Conservation (phyloP, 2,329 filamentous ascomycete genomes). For the Ophiocordyceps camponoti-saundersi region DNA sequence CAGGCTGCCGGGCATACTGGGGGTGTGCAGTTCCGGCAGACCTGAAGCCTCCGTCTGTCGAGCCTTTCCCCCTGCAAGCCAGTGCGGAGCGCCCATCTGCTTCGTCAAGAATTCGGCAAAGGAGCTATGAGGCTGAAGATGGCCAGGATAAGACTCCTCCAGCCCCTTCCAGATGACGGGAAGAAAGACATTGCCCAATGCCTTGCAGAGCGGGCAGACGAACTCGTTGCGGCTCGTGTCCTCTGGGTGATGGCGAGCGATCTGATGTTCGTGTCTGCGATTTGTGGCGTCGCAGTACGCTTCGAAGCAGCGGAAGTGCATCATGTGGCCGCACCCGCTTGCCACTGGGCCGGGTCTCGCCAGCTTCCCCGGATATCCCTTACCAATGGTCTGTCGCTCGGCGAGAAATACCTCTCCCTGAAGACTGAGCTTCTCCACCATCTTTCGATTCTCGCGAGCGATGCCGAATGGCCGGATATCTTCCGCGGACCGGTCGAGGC, state of each 20-base stretch:
- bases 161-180: conserved; percentile 92
- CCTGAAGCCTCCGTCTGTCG: conserved; percentile 14
- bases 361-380: conserved; percentile 61
- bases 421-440: conserved; percentile 58
- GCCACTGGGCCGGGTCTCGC: conserved; percentile 63
- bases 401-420: conserved; percentile 53
- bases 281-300: conserved; percentile 73
- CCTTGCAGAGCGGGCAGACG: conserved; percentile 92
- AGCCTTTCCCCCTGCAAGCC: conserved; percentile 21
- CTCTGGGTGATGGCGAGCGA: conserved; percentile 87
- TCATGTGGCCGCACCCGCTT: conserved; percentile 89
- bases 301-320: conserved; percentile 95
- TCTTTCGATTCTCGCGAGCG: conserved; percentile 67
- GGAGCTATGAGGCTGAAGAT: conserved; percentile 38
- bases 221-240: conserved; percentile 68
- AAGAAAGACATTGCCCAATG: conserved; percentile 83
- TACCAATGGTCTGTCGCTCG: conserved; percentile 71
- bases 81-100: conserved; percentile 30
- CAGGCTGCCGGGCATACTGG: conserved; percentile 20
- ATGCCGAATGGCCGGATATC: conserved; percentile 77
- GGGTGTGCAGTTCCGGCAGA: conserved; percentile 14
- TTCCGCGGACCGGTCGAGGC: conserved; percentile 73
- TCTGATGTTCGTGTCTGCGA: conserved; percentile 76
- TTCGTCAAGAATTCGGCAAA: conserved; percentile 56
- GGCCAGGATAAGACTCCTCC: conserved; percentile 64